These are phyloP conservation scores for Craspedostauros australis DNA, from an alignment of 108 stramenopile genomes.

Conservation along the genomic window DNA sequence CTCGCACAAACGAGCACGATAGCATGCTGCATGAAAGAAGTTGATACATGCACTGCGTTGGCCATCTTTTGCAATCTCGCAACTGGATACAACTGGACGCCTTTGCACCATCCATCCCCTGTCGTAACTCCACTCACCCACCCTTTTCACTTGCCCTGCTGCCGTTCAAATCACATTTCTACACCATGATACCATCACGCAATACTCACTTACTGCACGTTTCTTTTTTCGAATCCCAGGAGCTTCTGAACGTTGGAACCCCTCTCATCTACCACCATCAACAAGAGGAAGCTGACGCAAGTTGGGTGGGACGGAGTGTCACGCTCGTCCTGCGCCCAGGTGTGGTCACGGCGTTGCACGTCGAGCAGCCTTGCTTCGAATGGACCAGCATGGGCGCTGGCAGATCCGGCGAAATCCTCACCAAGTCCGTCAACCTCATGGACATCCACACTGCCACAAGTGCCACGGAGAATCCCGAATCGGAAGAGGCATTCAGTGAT, in stretches of 20 bases:
- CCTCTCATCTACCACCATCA: constrained; percentile 49
- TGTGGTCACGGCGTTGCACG: constrained; percentile 17
- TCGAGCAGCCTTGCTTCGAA: constrained; percentile 45
- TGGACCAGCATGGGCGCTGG: constrained; percentile 57
- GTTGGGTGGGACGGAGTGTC: constrained; percentile 44
- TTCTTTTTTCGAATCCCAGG: constrained; percentile 15
- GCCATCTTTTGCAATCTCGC: no score
- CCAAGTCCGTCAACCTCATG: constrained; percentile 27
- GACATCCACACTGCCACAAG: constrained; percentile 47
- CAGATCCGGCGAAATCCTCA: constrained; percentile 20
- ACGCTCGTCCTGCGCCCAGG: constrained; percentile 47
- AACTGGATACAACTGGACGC: no score
- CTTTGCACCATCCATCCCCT: no score
- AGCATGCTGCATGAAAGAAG: no score
- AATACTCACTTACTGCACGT: neutral
- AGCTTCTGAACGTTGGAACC: constrained; percentile 39
- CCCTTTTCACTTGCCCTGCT: constrained; percentile 8
- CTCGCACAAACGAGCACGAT: no score
- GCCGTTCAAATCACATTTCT: neutral
- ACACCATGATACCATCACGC: no score
- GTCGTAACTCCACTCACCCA: no score
- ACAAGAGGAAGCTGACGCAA: constrained; percentile 14
- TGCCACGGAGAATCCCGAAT: neutral
- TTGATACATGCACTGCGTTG: no score
- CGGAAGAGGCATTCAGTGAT: constrained; percentile 3